Conservation (phyloP, 2,329 filamentous ascomycete genomes). For the Zymoseptoria passerinii region DNA sequence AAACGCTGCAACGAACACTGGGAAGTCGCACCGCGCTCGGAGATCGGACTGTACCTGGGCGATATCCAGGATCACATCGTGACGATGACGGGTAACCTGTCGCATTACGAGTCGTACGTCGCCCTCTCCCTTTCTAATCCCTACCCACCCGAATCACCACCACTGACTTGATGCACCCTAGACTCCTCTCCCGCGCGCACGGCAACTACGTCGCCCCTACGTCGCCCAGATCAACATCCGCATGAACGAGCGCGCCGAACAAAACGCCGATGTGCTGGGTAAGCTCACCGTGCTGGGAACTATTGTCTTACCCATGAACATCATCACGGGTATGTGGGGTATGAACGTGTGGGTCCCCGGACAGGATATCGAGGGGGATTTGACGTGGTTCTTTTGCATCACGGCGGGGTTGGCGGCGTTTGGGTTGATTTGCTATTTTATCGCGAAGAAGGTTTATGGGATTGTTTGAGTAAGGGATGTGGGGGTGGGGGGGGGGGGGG, state of each 20-base stretch:
- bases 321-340: conserved; percentile 95
- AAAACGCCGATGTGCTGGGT: conserved; percentile 88
- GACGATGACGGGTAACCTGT: conserved; percentile 94
- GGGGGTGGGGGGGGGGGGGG: too few species aligned
- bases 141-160: not conserved
- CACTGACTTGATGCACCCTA: conserved; percentile 32
- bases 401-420: conserved; percentile 71
- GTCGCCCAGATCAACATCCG: conserved; percentile 98
- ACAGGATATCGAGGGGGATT: conserved; percentile 61
- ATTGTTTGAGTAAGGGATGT: conserved; percentile 49
- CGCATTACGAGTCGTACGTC: conserved; percentile 87
- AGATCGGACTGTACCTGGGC: conserved; percentile 94
- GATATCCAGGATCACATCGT: conserved; percentile 99
- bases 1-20: conserved; percentile 97
- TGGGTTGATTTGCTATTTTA: conserved; percentile 68
- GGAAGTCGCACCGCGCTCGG: conserved; percentile 88
- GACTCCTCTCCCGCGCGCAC: conserved; percentile 82
- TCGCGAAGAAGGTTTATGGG: conserved; percentile 75
- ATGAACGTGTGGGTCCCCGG: conserved; percentile 88
- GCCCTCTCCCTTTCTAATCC: not conserved
- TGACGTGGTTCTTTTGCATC: conserved; percentile 46
- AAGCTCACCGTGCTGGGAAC: conserved; percentile 94
- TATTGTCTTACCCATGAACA: conserved; percentile 97
- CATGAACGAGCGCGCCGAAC: conserved; percentile 96
- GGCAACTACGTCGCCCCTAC: conserved; percentile 96